phyloP scores from a whole-genome alignment of 139 green algal species.

The Chlorella sp. region DNA sequence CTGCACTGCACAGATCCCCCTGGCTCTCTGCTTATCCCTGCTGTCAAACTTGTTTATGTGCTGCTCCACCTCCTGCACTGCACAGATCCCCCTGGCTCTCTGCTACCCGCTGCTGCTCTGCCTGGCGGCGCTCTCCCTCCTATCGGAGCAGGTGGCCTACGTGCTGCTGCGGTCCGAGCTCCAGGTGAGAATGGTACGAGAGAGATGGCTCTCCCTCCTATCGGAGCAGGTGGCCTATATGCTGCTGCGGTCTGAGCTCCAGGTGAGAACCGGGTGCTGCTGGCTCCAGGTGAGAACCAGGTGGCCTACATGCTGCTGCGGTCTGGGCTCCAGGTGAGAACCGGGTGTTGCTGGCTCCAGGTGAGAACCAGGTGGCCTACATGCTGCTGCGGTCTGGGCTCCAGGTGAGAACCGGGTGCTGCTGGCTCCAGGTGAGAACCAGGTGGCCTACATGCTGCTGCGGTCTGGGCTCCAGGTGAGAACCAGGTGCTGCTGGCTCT shows the following conservation, averaged over 20 bases:
- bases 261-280: no score
- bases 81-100: constrained; percentile 26
- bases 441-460: constrained; percentile 10
- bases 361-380: no score
- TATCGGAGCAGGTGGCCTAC: constrained; percentile 15
- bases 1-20: constrained; percentile 9
- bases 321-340: no score
- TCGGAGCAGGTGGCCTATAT: constrained; percentile 25
- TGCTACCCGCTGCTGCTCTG: constrained; percentile 32
- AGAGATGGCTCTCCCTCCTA: constrained; percentile 12
- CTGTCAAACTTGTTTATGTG: no score
- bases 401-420: no score
- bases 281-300: no score
- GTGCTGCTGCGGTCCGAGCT: constrained; percentile 11
- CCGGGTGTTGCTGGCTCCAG: no score
- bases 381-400: no score
- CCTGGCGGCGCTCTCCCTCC: constrained; percentile 16
- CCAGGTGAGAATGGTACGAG: constrained; percentile 1
- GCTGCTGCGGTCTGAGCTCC: no score
- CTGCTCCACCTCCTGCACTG: background rate
- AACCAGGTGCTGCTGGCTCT: no score
- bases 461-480: constrained; percentile 11
- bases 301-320: no score
- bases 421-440: no score
- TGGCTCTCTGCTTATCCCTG: constrained; percentile 34